A percentile compares a stretch with the other conserved stretches of the same genome.
Evolutionary conservation across 495 filamentous ascomycete species (phyloP).

Genomic region (Aspergillus leporis): DNA sequence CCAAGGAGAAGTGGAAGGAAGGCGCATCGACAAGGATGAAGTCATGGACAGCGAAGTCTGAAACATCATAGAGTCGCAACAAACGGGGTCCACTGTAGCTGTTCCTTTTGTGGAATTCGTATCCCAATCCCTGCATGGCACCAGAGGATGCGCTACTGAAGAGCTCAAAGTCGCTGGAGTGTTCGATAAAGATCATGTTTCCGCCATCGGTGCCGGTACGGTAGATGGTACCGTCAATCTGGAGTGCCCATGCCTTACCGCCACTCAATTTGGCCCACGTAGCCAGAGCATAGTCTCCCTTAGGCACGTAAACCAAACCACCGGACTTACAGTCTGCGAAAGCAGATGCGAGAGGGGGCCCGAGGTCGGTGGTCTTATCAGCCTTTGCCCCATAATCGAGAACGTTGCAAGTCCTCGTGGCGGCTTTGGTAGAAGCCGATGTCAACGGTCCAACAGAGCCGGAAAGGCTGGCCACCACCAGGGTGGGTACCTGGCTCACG

Average conservation of each 20-base stretch:
- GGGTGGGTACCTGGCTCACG: slow-evolving; percentile 32
- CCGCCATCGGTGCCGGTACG: slow-evolving; percentile 45
- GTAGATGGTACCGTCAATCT: slow-evolving; percentile 52
- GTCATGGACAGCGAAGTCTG: slow-evolving; percentile 52
- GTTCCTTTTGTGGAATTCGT: slow-evolving; percentile 35
- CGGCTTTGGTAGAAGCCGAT: slow-evolving; percentile 29
- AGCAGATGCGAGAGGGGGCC: slow-evolving; percentile 45
- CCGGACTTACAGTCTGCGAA: slow-evolving; percentile 44
- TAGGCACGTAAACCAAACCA: slow-evolving; percentile 38
- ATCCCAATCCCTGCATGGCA: slow-evolving; percentile 54
- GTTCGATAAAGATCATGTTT: slow-evolving; percentile 52
- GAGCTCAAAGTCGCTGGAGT: slow-evolving; percentile 52
- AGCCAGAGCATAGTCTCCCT: slow-evolving; percentile 35
- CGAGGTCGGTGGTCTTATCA: slow-evolving; percentile 48
- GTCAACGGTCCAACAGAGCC: slow-evolving; percentile 48
- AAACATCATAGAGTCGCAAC: slow-evolving; percentile 40
- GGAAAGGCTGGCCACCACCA: slow-evolving; percentile 40
- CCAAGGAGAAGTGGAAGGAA: slow-evolving; percentile 49
- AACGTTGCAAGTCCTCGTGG: slow-evolving; percentile 46
- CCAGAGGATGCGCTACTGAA: slow-evolving; percentile 48
- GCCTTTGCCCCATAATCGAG: slow-evolving; percentile 52
- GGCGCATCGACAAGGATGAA: slow-evolving; percentile 53
- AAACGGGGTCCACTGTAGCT: slow-evolving; percentile 32
- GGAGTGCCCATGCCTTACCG: slow-evolving; percentile 43
- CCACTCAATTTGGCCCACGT: slow-evolving; percentile 39